phyloP scores from a whole-genome alignment of 352 stramenopile genomes.

The Achlya hypogyna region DNA sequence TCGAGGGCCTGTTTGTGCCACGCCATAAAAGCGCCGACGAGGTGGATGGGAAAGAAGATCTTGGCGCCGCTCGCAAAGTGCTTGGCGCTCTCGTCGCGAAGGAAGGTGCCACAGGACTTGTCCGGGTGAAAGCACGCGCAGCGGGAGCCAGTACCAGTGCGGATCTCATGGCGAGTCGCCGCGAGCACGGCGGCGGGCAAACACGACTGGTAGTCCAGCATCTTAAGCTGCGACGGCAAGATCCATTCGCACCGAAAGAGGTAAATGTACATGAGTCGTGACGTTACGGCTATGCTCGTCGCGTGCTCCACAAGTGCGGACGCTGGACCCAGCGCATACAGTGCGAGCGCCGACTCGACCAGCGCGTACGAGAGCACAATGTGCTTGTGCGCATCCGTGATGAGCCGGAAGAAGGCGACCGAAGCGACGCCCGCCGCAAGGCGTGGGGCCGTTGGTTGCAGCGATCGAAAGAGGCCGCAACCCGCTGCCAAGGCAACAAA shows the following conservation, averaged over 20 bases:
- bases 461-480: not conserved
- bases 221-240: not conserved
- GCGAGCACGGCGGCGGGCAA: not conserved
- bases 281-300: not conserved
- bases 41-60: not conserved
- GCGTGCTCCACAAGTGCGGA: not conserved
- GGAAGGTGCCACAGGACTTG: not conserved
- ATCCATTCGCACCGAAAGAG: slow-evolving; percentile 3
- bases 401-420: not conserved
- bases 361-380: slow-evolving; percentile 1
- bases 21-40: not conserved
- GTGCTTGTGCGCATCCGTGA: not conserved
- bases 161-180: not conserved
- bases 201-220: not conserved
- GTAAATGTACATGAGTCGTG: not conserved
- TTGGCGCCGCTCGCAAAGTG: not conserved
- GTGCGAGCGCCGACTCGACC: not conserved
- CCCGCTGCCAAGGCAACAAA: not conserved
- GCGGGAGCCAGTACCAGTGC: not conserved
- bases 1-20: not conserved
- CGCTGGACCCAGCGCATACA: not conserved
- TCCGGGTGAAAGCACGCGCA: not conserved
- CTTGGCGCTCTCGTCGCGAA: not conserved
- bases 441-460: not conserved
- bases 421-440: not conserved